phyloP scores from a whole-genome alignment of 1,139 yeast species.

The Blastobotrys petasosporus region DNA sequence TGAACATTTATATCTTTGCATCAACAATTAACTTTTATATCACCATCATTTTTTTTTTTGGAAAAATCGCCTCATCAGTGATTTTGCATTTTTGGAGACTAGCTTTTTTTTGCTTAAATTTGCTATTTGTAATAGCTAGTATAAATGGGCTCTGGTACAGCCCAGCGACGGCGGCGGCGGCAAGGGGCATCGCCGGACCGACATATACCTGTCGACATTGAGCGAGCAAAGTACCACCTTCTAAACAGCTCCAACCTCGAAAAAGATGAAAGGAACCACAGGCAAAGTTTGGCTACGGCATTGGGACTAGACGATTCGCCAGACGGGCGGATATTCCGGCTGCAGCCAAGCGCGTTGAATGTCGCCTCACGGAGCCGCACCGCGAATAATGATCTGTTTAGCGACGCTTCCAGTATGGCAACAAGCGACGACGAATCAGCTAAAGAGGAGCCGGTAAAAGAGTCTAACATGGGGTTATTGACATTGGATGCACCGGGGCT shows the following conservation, averaged over 20 bases:
- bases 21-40: background rate
- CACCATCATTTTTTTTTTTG: conserved; percentile 2
- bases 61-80: background rate
- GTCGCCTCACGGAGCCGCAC: too few relatives aligned
- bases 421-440: too few relatives aligned
- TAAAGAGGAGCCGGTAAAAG: background rate
- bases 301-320: background rate
- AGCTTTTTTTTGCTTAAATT: background rate
- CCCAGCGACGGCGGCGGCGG: background rate
- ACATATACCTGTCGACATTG: conserved; percentile 3
- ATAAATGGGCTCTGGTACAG: background rate
- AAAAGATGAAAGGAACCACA: background rate
- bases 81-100: background rate
- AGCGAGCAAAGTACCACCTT: conserved; percentile 2
- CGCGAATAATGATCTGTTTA: too few relatives aligned
- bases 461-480: background rate
- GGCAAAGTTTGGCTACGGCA: background rate
- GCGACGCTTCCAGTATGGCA: too few relatives aligned
- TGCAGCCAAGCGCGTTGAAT: too few relatives aligned
- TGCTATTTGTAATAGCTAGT: background rate
- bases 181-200: conserved; percentile 6
- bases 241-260: background rate
- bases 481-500: conserved; percentile 65
- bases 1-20: background rate
- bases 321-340: too few relatives aligned